Base-by-base conservation (phyloP, 495 filamentous ascomycete genomes). In the Talaromyces ruber region DNA sequence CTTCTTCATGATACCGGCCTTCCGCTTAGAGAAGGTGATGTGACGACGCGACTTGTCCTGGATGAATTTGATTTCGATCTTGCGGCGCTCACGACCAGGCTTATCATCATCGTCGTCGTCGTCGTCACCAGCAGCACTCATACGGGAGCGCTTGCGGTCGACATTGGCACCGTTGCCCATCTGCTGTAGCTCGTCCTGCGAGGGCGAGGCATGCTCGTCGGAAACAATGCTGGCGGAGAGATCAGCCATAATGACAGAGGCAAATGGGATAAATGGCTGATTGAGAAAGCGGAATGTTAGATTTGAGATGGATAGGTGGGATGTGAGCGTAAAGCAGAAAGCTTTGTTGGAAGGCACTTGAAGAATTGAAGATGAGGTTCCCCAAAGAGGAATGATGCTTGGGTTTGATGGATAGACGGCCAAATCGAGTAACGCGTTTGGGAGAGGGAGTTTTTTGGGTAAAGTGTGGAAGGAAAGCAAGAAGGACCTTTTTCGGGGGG, bases 1-100 rank as follows among this genome's bases (percentile, higher is more conserved):
- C 93, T 99, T 99, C 85, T 99, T 99, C 94, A 99, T 99, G 79
- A 99, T 99, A 70, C 94, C 94, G 62, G 94, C 94, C 84, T 99
- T 99, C 75, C 94, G 92, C 88, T 99, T 99, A 65, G 95, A 98
- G 78, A 99, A 99, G 65, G 94, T 99, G 75, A 99, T 99, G 81
- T 99, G 94, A 61, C 94, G 90, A 81, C 94, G 92, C 79, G 94
- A 98, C 83, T 99, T 99, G 80, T 99, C 94, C 76, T 93, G 92
- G 72, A 99, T 99, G 79, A 99, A 99, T 84, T 99, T 99, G 81
- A 99, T 99, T 80, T 99, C 94, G 69, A 99, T 99, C 87, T 99
- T 99, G 75, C 94, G 84, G 70, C 94, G 87, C 84, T 99, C 94
- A 81, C 94, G 95, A 71, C 92, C 91, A 61, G 91, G 91, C 88